A percentile compares a stretch with the other conserved stretches of the same genome.
Evolutionary conservation across 2,329 filamentous ascomycete genomes (phyloP).

Genomic region (Phoma sp.): DNA sequence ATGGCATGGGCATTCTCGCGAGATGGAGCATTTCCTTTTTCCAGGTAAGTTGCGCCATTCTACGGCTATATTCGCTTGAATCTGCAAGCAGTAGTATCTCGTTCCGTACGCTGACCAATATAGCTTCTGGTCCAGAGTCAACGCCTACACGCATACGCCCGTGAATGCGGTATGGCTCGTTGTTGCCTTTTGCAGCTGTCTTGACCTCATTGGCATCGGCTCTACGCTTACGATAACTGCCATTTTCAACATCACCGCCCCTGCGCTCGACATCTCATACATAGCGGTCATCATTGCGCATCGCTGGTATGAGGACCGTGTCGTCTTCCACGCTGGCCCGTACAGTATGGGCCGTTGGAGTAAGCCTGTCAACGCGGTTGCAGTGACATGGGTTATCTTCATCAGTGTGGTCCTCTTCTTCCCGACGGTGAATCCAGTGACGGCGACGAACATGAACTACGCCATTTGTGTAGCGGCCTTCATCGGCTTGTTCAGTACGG

Average conservation of each 20-base stretch:
- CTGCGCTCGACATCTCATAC: slow-evolving; percentile 60
- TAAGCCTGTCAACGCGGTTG: slow-evolving; percentile 60
- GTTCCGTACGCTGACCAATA: slow-evolving; percentile 22
- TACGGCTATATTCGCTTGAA: too few relatives aligned
- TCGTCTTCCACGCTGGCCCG: slow-evolving; percentile 63
- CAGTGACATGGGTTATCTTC: slow-evolving; percentile 66
- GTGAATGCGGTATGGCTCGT: slow-evolving; percentile 70
- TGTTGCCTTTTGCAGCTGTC: slow-evolving; percentile 60
- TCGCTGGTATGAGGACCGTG: slow-evolving; percentile 58
- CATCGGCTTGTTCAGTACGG: slow-evolving; percentile 57
- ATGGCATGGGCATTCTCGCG: slow-evolving; percentile 68
- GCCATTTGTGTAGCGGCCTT: slow-evolving; percentile 53
- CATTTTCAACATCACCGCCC: slow-evolving; percentile 57
- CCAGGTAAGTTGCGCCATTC: slow-evolving; percentile 47
- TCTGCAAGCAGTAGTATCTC: not conserved
- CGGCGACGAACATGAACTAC: slow-evolving; percentile 56
- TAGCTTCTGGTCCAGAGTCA: slow-evolving; percentile 61
- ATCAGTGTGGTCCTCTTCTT: slow-evolving; percentile 67
- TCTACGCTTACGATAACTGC: slow-evolving; percentile 57
- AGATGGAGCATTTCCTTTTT: slow-evolving; percentile 66
- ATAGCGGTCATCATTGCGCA: slow-evolving; percentile 66
- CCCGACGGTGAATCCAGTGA: slow-evolving; percentile 53
- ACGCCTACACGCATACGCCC: slow-evolving; percentile 62
- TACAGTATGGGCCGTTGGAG: slow-evolving; percentile 64
- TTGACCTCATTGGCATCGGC: slow-evolving; percentile 61